phyloP scores from a whole-genome alignment of 2,329 filamentous ascomycete species.

The Colletotrichum lupini region DNA sequence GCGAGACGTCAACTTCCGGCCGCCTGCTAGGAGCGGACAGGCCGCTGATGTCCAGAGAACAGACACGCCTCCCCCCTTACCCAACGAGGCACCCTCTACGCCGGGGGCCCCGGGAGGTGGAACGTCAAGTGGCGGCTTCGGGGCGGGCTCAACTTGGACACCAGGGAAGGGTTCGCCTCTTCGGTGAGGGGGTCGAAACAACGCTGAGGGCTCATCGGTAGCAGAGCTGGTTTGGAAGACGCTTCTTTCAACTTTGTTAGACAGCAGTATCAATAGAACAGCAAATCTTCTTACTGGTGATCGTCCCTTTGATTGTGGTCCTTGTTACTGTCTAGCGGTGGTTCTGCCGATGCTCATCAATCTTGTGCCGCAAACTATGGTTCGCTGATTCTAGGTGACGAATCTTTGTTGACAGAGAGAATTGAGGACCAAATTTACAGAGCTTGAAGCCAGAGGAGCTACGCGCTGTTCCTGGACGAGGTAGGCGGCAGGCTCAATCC shows the following conservation, averaged over 20 bases:
- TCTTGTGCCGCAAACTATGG: neutral
- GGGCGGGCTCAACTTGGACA: slow-evolving; percentile 54
- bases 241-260: neutral
- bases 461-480: neutral
- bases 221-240: no score
- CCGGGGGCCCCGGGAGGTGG: slow-evolving; percentile 47
- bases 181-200: neutral
- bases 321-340: neutral
- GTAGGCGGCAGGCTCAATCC: neutral
- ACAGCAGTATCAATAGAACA: neutral
- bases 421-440: no score
- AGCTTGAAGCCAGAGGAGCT: neutral
- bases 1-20: slow-evolving; percentile 61
- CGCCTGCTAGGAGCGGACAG: slow-evolving; percentile 58
- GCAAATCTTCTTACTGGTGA: neutral
- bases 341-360: neutral
- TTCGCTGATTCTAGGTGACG: neutral
- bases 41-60: slow-evolving; percentile 52
- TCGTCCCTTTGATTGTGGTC: neutral
- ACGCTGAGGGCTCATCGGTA: neutral
- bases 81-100: slow-evolving; percentile 58
- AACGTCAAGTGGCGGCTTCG: slow-evolving; percentile 50
- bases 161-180: slow-evolving; percentile 51
- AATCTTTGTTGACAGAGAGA: neutral
- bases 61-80: slow-evolving; percentile 64